Evolutionary conservation across 805 yeast genomes (phyloP), one percentile per base, ranked within the genome.

Genomic region (Lachancea cidri): DNA sequence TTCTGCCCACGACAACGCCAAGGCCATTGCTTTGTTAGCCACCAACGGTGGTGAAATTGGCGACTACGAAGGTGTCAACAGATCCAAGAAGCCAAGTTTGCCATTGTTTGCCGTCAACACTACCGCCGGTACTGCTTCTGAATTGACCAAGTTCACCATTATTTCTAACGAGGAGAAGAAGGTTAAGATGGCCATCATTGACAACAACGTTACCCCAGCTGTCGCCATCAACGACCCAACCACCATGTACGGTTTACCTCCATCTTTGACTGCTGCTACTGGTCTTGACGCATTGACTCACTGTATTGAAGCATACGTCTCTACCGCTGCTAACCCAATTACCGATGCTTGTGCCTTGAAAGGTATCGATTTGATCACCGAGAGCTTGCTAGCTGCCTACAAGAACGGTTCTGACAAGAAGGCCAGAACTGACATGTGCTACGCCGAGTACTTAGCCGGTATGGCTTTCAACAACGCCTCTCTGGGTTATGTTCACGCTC

Each of bases 61-160:
- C 11, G 57, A 69, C 36, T 52, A 64, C 35, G 72, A 69, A 51
- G 70, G 69, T 49, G 70, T 68, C 42, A 68, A 68, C 52, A 46
- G 51, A 33, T 54, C 70, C 41, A 51, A 55, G 44, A 44, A 45
- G 20, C 39, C 40, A n/a, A 35, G 42, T 32, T 24, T 50, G 18
- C 73, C 73, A 4, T 45, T 69, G 46, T 62, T 68, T 41, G 72
- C 73, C 4, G 59, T 69, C 31, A 72, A 72, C 33, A 69, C 73
- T 17, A 69, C 73, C 4, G 72, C 73, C 9, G 73, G 73, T 16
- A 69, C 73, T 16, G 73, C 73, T 18, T 68, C 73, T 8, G 73
- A 69, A 52, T 66, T 72, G 41, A 69, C 73, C 6, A 71, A 71
- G 17, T 68, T 72, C 14, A 71, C 73, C 32, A 68, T 69, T 38